Base-by-base conservation (phyloP, 768 basidiomycete species). In the Dioszegia crocea region DNA sequence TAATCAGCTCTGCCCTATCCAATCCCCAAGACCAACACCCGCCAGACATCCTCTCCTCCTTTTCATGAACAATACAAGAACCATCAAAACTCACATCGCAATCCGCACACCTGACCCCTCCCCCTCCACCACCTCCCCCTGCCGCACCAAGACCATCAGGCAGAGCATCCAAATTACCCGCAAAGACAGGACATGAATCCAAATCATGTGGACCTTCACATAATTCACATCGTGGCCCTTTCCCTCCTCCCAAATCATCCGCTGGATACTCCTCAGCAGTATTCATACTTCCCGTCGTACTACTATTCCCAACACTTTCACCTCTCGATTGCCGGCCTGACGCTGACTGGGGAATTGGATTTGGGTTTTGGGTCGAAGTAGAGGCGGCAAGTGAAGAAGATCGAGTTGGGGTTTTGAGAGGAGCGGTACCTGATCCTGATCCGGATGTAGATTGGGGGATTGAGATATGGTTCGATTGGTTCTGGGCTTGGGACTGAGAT, bases 201-300 rank as follows among this genome's bases (percentile, higher is more conserved):
- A 76, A 45, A 24, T 70, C 68, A 57, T 75, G 74, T 26, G 67
- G 64, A 4, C 73, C 73, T 44, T 75, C 68, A 56, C 75, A 76
- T 23, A 76, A 49, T 48, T 66, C 67, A 47, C 75, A 76, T 46
- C 63, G 59, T 60, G 6, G 45, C 58, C 40, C 43, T 52, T 16
- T 17, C 52, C 19, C 52, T 12, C 16, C 53, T 33, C 26, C 9
- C 30, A 14, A 19, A 11, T 16, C 50, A 43, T 29, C 38, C 5
- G 51, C 40, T 24, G 51, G 51, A 23, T 55, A 40, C 30, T 33
- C 57, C 19, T 66, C 60, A 23, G 63, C 53, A 12, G 60, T 62
- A 49, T 57, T 45, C 6, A 52, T 45, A 17, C 64, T 63, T 3
- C 47, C 41, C 40, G 59, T 41, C 9, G 46, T 61, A 30, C 33